Percentiles rank a stretch among this genome's conserved stretches.
Conservation (phyloP, 306 rosid species). For the Vigna reflexopilosa region DNA sequence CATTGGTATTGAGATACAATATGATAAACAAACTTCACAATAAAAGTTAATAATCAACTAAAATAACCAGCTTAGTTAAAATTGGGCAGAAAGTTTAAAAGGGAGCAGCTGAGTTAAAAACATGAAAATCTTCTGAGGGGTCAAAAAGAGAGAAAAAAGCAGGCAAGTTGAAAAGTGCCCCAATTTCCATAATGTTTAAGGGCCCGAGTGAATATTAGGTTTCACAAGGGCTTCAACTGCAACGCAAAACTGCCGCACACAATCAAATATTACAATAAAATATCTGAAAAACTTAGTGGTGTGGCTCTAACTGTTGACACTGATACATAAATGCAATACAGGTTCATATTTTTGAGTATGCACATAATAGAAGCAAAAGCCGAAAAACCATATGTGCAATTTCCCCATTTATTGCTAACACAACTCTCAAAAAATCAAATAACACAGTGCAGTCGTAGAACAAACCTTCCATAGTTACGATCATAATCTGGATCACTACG, state of each 20-base stretch:
- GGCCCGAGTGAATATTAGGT: neutral
- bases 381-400: constrained; percentile 1
- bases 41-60: neutral
- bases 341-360: neutral
- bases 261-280: neutral
- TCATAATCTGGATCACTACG: constrained; percentile 87
- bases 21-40: constrained; percentile 17
- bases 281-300: neutral
- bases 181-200: neutral
- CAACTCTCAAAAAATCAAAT: constrained; percentile 11
- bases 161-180: neutral
- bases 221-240: too few species aligned
- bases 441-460: neutral
- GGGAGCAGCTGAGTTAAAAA: neutral
- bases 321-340: neutral
- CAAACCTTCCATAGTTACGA: constrained; percentile 72
- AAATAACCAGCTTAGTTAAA: neutral
- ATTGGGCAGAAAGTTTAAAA: neutral
- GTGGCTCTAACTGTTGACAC: neutral
- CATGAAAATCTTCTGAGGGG: neutral
- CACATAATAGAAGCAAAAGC: constrained; percentile 17
- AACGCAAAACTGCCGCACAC: too few species aligned
- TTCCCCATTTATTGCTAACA: constrained; percentile 11
- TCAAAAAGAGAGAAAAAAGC: too few species aligned
- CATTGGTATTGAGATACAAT: constrained; percentile 14